Evolutionary conservation across 345 rosid species (phyloP).

Genomic region (Lumnitzera racemosa): DNA sequence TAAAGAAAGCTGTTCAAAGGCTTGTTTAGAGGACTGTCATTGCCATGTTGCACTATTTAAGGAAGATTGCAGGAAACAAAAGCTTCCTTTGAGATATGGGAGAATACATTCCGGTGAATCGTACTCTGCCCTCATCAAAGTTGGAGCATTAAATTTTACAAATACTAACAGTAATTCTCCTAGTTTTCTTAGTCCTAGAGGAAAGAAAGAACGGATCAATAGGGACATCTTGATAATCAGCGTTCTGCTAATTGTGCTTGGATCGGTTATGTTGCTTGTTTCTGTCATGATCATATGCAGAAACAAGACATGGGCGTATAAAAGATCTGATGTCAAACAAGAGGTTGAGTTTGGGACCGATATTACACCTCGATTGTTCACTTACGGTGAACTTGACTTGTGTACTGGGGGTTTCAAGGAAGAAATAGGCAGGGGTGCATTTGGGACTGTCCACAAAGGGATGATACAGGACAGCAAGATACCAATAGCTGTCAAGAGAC

Average conservation of each 20-base stretch:
- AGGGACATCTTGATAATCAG: conserved; percentile 1
- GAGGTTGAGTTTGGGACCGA: conserved; percentile 1
- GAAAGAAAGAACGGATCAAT: too few relatives aligned
- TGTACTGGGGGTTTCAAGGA: conserved; percentile 17
- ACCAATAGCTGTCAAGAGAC: conserved; percentile 20
- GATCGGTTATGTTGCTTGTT: conserved; percentile 1
- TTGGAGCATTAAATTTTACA: neutral
- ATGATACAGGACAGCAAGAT: neutral
- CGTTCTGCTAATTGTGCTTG: neutral
- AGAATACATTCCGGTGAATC: neutral
- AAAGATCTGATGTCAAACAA: neutral
- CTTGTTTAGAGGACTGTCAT: conserved; percentile 18
- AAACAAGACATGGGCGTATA: conserved; percentile 3
- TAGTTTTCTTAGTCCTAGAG: too few relatives aligned
- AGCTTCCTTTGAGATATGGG: conserved; percentile 23
- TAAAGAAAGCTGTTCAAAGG: conserved; percentile 10
- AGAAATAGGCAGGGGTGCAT: conserved; percentile 19
- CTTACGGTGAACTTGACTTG: conserved; percentile 11
- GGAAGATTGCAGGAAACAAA: conserved; percentile 10
- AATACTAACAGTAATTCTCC: too few relatives aligned
- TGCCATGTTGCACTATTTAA: conserved; percentile 22
- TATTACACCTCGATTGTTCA: conserved; percentile 10
- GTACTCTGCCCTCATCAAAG: conserved; percentile 15
- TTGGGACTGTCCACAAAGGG: conserved; percentile 22
- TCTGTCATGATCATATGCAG: conserved; percentile 4